These are phyloP conservation scores for Teratosphaeria nubilosa DNA, from an alignment of 2,329 filamentous ascomycete genomes.

Conservation along the genomic window DNA sequence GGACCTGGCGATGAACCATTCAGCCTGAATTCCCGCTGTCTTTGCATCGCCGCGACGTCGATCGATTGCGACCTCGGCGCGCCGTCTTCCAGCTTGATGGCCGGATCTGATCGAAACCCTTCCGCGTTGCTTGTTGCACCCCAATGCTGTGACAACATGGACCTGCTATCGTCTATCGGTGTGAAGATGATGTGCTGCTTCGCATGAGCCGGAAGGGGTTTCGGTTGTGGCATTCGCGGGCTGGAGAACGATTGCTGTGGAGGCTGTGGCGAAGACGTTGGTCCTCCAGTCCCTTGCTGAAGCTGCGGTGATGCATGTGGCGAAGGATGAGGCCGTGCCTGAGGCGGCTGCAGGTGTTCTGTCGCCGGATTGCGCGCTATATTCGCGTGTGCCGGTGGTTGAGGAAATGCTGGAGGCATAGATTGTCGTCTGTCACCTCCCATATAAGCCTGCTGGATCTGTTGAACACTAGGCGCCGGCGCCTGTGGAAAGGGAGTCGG, in stretches of 20 bases:
- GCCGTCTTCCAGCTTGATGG: slow-evolving; percentile 32
- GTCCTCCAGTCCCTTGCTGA: slow-evolving; percentile 17
- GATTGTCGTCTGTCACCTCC: slow-evolving; percentile 68
- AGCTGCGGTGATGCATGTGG: slow-evolving; percentile 29
- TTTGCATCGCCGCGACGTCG: slow-evolving; percentile 49
- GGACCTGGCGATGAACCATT: slow-evolving; percentile 47
- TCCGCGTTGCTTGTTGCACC: slow-evolving; percentile 45
- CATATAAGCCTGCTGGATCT: slow-evolving; percentile 59
- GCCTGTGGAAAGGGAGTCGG: slow-evolving; percentile 20
- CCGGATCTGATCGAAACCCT: slow-evolving; percentile 34
- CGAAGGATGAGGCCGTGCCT: slow-evolving; percentile 28
- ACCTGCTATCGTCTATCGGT: slow-evolving; percentile 86
- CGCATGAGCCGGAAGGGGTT: slow-evolving; percentile 46
- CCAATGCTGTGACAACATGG: slow-evolving; percentile 74
- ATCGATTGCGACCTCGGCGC: slow-evolving; percentile 52
- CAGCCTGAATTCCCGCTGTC: slow-evolving; percentile 29
- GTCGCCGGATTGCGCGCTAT: slow-evolving; percentile 29
- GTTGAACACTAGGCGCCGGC: slow-evolving; percentile 23
- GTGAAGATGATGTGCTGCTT: slow-evolving; percentile 94
- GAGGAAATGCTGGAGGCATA: slow-evolving; percentile 59
- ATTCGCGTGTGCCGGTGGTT: slow-evolving; percentile 46
- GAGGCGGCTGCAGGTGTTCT: slow-evolving; percentile 14
- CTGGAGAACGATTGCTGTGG: slow-evolving; percentile 42
- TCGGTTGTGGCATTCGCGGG: slow-evolving; percentile 50
- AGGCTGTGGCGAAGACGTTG: slow-evolving; percentile 40